These are phyloP conservation scores for Vararia minispora DNA, from an alignment of 768 basidiomycete species.

Conservation along the genomic window DNA sequence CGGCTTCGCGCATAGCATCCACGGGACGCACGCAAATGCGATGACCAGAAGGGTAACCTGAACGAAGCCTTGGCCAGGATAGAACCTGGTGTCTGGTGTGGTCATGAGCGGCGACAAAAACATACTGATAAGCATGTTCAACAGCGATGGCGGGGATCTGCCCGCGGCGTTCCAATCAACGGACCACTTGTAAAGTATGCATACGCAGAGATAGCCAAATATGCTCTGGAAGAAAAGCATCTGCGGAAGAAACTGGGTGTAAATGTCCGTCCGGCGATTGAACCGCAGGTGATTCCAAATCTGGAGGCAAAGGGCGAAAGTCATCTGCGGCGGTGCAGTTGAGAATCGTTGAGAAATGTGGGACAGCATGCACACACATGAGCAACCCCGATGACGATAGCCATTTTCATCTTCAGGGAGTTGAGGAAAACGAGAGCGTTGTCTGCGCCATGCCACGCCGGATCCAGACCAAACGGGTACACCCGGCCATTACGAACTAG, in stretches of 20 bases:
- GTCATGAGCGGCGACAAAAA: slow-evolving; percentile 82
- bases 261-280: slow-evolving; percentile 77
- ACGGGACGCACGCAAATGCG: slow-evolving; percentile 83
- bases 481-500: slow-evolving; percentile 49
- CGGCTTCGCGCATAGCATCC: slow-evolving; percentile 86
- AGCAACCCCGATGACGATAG: slow-evolving; percentile 86
- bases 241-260: slow-evolving; percentile 91
- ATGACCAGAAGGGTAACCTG: slow-evolving; percentile 68
- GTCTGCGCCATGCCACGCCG: slow-evolving; percentile 86
- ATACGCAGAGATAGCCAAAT: slow-evolving; percentile 88
- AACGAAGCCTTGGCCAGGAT: slow-evolving; percentile 70
- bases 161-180: slow-evolving; percentile 72
- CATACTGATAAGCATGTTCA: slow-evolving; percentile 95
- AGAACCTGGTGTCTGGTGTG: slow-evolving; percentile 57
- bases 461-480: slow-evolving; percentile 91
- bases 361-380: slow-evolving; percentile 52
- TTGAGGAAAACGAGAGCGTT: slow-evolving; percentile 90
- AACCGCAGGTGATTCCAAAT: slow-evolving; percentile 91
- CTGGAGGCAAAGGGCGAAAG: slow-evolving; percentile 92
- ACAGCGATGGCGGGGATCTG: slow-evolving; percentile 69
- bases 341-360: slow-evolving; percentile 1
- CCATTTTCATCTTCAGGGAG: slow-evolving; percentile 99
- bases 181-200: slow-evolving; percentile 95
- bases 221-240: slow-evolving; percentile 95
- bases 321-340: slow-evolving; percentile 54